phyloP scores from a whole-genome alignment of 805 yeast genomes.

The Candida cerambycidarum region DNA sequence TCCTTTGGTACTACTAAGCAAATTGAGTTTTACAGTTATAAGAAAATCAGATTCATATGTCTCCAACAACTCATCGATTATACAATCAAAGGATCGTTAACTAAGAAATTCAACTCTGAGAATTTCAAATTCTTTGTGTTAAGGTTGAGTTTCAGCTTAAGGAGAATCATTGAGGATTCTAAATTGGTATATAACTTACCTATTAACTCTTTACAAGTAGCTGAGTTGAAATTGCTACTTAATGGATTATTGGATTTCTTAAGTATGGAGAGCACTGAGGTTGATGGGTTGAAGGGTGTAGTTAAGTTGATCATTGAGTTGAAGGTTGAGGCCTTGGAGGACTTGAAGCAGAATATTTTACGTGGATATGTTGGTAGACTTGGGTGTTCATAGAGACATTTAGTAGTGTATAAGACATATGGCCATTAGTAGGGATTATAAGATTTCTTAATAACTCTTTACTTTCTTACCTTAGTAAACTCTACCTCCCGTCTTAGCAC shows the following conservation, averaged over 20 bases:
- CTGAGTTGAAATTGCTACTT: constrained; percentile 54
- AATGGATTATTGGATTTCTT: constrained; percentile 6
- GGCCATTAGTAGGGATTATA: too few relatives aligned
- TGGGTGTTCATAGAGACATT: too few relatives aligned
- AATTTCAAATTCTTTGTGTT: constrained; percentile 45
- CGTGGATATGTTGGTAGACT: background rate
- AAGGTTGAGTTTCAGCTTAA: constrained; percentile 59
- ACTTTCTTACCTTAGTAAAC: background rate
- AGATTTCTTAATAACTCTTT: background rate
- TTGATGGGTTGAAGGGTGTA: background rate
- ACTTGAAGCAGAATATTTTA: background rate
- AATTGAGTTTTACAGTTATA: constrained; percentile 43
- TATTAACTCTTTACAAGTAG: constrained; percentile 59
- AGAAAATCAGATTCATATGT: constrained; percentile 53
- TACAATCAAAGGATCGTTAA: constrained; percentile 10
- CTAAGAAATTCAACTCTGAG: constrained; percentile 9
- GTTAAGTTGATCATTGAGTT: constrained; percentile 2
- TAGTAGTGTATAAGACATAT: too few relatives aligned
- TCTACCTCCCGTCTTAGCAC: too few relatives aligned
- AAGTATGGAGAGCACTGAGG: background rate
- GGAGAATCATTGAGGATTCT: constrained; percentile 64
- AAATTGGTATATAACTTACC: constrained; percentile 63
- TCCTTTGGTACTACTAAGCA: constrained; percentile 66
- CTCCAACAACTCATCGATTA: constrained; percentile 51
- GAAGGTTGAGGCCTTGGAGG: background rate